Conservation (phyloP, 768 basidiomycete genomes). For the Galerina sulciceps region DNA sequence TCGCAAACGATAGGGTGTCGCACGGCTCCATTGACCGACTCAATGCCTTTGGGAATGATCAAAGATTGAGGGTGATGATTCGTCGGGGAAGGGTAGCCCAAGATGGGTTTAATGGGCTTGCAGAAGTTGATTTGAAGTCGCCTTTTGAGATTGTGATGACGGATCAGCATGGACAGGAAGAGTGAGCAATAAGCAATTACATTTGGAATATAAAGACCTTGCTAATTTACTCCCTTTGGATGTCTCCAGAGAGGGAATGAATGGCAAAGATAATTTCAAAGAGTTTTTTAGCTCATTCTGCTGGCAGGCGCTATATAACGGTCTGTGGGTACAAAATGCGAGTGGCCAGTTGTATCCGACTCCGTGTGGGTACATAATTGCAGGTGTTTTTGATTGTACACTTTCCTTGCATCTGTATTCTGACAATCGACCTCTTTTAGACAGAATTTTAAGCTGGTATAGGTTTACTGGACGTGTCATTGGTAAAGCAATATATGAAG, state of each 20-base stretch:
- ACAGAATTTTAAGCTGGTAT: conserved; percentile 89
- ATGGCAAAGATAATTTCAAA: no score
- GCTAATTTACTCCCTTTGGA: background rate
- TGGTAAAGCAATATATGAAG: conserved; percentile 96
- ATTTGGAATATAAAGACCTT: background rate
- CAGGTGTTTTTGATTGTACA: conserved; percentile 45
- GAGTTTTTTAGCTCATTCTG: no score
- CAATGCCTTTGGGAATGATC: conserved; percentile 16
- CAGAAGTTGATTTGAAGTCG: conserved; percentile 79
- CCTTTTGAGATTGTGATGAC: conserved; percentile 87
- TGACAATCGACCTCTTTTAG: conserved; percentile 38
- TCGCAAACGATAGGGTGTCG: conserved; percentile 36
- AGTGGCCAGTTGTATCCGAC: conserved; percentile 96
- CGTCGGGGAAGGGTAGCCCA: conserved; percentile 81
- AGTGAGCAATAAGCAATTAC: conserved; percentile 51
- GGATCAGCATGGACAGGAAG: conserved; percentile 84
- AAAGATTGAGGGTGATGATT: conserved; percentile 53
- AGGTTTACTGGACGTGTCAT: conserved; percentile 91
- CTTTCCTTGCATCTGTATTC: background rate
- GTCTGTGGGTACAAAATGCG: conserved; percentile 29
- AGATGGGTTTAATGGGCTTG: conserved; percentile 88
- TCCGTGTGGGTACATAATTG: conserved; percentile 88
- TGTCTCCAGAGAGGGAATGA: no score
- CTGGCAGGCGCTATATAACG: no score
- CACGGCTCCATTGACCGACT: conserved; percentile 15